Evolutionary conservation across 2,329 filamentous ascomycete genomes (phyloP).

Genomic region (Aschersonia sp.): DNA sequence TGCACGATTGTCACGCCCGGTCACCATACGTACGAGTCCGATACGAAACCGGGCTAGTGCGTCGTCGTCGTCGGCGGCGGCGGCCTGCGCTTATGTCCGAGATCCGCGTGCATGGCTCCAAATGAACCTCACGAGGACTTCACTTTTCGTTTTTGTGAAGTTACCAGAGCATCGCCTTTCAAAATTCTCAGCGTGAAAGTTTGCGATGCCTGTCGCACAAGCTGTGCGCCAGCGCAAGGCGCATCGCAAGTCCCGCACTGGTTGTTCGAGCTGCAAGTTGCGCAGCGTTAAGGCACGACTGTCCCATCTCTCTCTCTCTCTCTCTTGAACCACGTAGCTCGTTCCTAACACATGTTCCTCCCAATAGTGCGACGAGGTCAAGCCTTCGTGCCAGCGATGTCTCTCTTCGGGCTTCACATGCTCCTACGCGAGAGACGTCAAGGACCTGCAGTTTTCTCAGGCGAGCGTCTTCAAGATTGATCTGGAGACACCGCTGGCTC

Average conservation of each 20-base stretch:
- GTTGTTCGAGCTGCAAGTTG: conserved; percentile 40
- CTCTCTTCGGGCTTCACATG: conserved; percentile 28
- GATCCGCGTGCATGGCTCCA: too few species aligned
- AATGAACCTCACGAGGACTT: too few species aligned
- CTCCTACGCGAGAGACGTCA: conserved; percentile 20
- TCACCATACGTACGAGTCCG: too few species aligned
- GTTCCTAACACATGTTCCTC: too few species aligned
- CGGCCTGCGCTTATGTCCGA: too few species aligned
- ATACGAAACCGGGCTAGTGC: too few species aligned
- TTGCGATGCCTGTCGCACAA: neutral
- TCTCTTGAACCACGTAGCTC: neutral
- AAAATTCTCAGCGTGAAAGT: too few species aligned
- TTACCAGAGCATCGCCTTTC: too few species aligned
- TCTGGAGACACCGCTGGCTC: neutral
- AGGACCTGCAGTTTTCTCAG: conserved; percentile 2
- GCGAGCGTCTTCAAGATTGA: conserved; percentile 1
- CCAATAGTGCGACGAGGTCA: conserved; percentile 34
- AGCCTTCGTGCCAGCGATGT: conserved; percentile 32
- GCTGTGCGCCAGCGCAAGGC: conserved; percentile 5
- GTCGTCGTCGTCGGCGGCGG: too few species aligned
- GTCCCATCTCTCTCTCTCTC: neutral
- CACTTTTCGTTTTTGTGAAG: too few species aligned
- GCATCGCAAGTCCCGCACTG: conserved; percentile 35
- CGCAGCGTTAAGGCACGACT: conserved; percentile 29
- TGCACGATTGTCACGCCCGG: too few species aligned